A percentile compares a stretch with the other conserved stretches of the same genome.
Evolutionary conservation across 257 asterid species (phyloP).

Genomic region (Solanum arcanum): DNA sequence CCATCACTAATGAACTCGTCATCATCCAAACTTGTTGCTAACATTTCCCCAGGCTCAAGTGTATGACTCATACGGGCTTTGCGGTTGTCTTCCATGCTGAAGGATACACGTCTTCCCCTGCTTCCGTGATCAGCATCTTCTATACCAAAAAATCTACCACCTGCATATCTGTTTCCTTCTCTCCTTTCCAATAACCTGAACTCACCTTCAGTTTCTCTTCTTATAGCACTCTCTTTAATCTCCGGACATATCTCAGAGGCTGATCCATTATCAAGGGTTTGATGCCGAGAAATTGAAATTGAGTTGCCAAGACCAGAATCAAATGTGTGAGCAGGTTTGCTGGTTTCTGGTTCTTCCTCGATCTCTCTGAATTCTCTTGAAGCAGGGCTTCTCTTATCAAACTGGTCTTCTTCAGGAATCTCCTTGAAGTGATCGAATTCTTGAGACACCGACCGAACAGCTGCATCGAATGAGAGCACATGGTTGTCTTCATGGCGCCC

Average conservation of each 20-base stretch:
- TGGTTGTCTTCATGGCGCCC: conserved; percentile 32
- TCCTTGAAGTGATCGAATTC: conserved; percentile 64
- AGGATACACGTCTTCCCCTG: conserved; percentile 77
- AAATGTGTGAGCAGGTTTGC: conserved; percentile 15
- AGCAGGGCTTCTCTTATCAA: conserved; percentile 12
- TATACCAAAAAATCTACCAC: conserved; percentile 76
- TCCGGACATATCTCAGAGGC: conserved; percentile 37
- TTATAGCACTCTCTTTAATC: conserved; percentile 80
- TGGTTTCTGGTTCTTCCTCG: conserved; percentile 48
- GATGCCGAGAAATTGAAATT: conserved; percentile 15
- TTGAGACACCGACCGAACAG: conserved; percentile 77
- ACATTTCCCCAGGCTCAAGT: conserved; percentile 49
- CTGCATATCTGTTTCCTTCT: conserved; percentile 62
- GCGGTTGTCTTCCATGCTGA: conserved; percentile 62
- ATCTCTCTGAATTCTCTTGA: conserved; percentile 42
- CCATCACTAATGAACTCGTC: conserved; percentile 70
- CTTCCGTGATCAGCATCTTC: conserved; percentile 86
- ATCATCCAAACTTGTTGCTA: conserved; percentile 53
- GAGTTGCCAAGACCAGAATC: conserved; percentile 8
- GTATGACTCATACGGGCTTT: conserved; percentile 35
- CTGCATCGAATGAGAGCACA: conserved; percentile 81
- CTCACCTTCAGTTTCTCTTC: conserved; percentile 96
- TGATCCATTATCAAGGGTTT: conserved; percentile 30
- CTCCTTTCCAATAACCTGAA: conserved; percentile 87
- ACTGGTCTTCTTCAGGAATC: conserved; percentile 50